Evolutionary conservation across 148 eudicot genomes (phyloP), one percentile per base, ranked within the genome.

Genomic region (Cornus controversa): DNA sequence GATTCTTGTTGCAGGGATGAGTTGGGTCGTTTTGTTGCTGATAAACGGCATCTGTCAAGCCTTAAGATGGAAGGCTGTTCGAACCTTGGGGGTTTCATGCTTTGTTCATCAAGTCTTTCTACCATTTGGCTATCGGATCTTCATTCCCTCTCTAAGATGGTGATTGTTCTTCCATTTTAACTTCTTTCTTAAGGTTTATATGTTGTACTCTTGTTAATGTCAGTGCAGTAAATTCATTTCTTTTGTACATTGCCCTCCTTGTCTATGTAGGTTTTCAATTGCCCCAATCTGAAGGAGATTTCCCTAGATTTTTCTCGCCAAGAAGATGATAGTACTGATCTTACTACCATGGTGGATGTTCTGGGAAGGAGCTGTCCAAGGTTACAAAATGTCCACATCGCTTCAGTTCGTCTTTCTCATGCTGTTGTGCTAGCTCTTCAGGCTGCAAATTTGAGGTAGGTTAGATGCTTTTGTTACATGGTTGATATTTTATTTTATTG

Each of bases 21-120:
- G 78, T 77, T 96, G 71, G 83, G 90, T 37, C 97, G 98, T 74
- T 96, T 96, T 85, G 87, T 93, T 76, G 91, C 97, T 70, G 98
- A 93, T 45, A 96, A 83, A 79, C 84, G 91, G 64, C 84, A 82
- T 80, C 95, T 96, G 68, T 75, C 93, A 65, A 91, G 85, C 83
- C 87, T 96, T 74, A 96, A 93, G 84, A 89, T 96, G 92, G 98
- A 96, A 85, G 97, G 98, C 24, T 93, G 98, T 88, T 81, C 85
- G 64, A 86, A 85, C 80, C 83, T 96, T 68, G 91, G 98, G 73
- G 84, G 91, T 29, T 82, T 93, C 66, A 50, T 78, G 75, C 80
- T 93, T 75, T 84, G 87, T 78, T 96, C 99, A 34, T 81, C 85
- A 54, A 89, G 90, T 74, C 92, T 96, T 64, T 88, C 90, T 42